phyloP scores from a whole-genome alignment of 2,329 filamentous ascomycete genomes.

The Aspergillus fischeri region DNA sequence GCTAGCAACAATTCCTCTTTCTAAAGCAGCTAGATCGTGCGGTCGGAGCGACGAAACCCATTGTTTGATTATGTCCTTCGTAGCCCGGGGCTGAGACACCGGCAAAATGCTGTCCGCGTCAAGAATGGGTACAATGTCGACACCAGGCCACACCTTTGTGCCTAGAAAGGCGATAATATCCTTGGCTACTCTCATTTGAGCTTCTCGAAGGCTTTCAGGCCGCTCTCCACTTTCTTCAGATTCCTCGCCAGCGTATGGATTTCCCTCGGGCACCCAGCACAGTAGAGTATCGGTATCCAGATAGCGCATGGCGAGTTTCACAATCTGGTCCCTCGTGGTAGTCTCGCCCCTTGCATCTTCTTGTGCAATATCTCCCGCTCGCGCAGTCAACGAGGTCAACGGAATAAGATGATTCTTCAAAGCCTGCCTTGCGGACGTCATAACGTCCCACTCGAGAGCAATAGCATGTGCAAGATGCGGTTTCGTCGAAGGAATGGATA shows the following conservation, averaged over 20 bases:
- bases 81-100: conserved; percentile 65
- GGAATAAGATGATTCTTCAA: conserved; percentile 84
- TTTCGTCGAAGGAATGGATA: conserved; percentile 71
- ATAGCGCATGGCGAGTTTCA: conserved; percentile 72
- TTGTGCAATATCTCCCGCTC: conserved; percentile 73
- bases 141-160: conserved; percentile 74
- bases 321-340: conserved; percentile 59
- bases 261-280: conserved; percentile 71
- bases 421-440: conserved; percentile 77
- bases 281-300: conserved; percentile 88
- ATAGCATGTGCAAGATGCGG: conserved; percentile 78
- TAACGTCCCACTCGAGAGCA: conserved; percentile 87
- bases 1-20: conserved; percentile 75
- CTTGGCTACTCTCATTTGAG: conserved; percentile 66
- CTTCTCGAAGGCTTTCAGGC: conserved; percentile 61
- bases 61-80: conserved; percentile 69
- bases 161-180: conserved; percentile 69
- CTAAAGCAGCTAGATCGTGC: conserved; percentile 82
- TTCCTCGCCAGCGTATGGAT: conserved; percentile 49
- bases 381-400: conserved; percentile 76
- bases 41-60: conserved; percentile 71
- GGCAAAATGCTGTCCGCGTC: conserved; percentile 74
- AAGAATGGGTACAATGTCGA: conserved; percentile 76
- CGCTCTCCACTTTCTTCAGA: conserved; percentile 42
- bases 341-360: conserved; percentile 56